These are phyloP conservation scores for Sabuloglossum arenarium DNA, from an alignment of 495 filamentous ascomycete species.

Conservation along the genomic window DNA sequence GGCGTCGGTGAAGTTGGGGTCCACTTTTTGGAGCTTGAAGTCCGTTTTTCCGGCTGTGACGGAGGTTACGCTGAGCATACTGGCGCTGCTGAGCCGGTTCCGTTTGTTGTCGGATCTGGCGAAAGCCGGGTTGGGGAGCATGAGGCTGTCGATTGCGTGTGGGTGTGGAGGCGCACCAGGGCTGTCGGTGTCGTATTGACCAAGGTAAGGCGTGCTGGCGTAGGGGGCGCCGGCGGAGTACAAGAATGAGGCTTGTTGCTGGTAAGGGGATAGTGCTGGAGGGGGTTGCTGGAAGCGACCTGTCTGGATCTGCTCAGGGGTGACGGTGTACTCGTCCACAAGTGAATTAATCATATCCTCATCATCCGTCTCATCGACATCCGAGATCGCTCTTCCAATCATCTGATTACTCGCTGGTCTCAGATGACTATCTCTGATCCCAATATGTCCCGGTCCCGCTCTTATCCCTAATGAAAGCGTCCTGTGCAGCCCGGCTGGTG, in stretches of 20 bases:
- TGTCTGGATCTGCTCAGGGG: neutral
- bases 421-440: neutral
- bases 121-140: neutral
- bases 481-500: neutral
- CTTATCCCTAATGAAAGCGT: neutral
- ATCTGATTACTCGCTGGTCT: neutral
- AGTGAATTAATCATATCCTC: neutral
- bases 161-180: neutral
- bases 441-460: neutral
- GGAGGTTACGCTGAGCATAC: conserved; percentile 25
- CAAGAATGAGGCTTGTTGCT: neutral
- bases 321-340: neutral
- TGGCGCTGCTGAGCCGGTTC: neutral
- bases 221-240: neutral
- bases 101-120: conserved; percentile 40
- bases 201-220: neutral
- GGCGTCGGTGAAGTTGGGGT: conserved; percentile 45
- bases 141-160: neutral
- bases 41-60: conserved; percentile 41
- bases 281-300: neutral
- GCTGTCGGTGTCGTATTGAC: neutral
- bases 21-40: conserved; percentile 41
- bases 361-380: neutral
- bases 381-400: neutral
- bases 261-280: neutral